A percentile compares a stretch with the other conserved stretches of the same genome.
Conservation (phyloP, 2,329 filamentous ascomycete genomes). For the Pseudovirgaria hyperparasitica region DNA sequence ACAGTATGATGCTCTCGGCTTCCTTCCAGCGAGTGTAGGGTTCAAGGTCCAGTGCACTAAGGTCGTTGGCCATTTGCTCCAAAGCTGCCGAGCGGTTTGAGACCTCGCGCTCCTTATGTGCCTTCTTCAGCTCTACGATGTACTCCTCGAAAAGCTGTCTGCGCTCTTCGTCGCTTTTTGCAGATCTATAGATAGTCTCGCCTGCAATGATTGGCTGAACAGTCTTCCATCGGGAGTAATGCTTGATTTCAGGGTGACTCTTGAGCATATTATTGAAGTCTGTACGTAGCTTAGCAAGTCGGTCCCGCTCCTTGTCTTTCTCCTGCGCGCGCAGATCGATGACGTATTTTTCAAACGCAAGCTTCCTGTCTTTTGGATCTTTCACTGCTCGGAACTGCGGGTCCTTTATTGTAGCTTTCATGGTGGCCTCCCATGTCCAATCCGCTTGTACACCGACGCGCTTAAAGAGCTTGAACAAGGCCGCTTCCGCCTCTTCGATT, state of each 20-base stretch:
- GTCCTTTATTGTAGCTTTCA: slow-evolving; percentile 77
- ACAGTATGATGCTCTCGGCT: slow-evolving; percentile 69
- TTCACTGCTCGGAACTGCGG: slow-evolving; percentile 87
- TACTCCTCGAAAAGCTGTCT: slow-evolving; percentile 91
- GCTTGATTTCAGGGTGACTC: slow-evolving; percentile 91
- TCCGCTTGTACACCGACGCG: slow-evolving; percentile 78
- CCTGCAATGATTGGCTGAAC: slow-evolving; percentile 87
- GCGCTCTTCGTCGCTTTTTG: slow-evolving; percentile 75
- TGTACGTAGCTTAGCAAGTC: slow-evolving; percentile 76
- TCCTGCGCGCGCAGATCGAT: slow-evolving; percentile 82
- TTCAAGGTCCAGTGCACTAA: slow-evolving; percentile 72
- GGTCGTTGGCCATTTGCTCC: slow-evolving; percentile 65
- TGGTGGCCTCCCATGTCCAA: slow-evolving; percentile 84
- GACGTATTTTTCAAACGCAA: slow-evolving; percentile 90
- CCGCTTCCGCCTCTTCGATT: slow-evolving; percentile 79
- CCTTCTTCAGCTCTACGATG: slow-evolving; percentile 68
- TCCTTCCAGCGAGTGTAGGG: slow-evolving; percentile 93
- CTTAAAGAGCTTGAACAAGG: slow-evolving; percentile 81
- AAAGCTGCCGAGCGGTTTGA: slow-evolving; percentile 65
- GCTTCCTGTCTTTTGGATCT: slow-evolving; percentile 79
- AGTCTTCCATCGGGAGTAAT: slow-evolving; percentile 95
- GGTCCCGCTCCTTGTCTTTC: slow-evolving; percentile 87
- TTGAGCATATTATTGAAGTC: slow-evolving; percentile 95
- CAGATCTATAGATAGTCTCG: slow-evolving; percentile 89
- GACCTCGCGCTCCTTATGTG: slow-evolving; percentile 63